Conservation (phyloP, 139 green algal species). For the Haematococcus sp. region DNA sequence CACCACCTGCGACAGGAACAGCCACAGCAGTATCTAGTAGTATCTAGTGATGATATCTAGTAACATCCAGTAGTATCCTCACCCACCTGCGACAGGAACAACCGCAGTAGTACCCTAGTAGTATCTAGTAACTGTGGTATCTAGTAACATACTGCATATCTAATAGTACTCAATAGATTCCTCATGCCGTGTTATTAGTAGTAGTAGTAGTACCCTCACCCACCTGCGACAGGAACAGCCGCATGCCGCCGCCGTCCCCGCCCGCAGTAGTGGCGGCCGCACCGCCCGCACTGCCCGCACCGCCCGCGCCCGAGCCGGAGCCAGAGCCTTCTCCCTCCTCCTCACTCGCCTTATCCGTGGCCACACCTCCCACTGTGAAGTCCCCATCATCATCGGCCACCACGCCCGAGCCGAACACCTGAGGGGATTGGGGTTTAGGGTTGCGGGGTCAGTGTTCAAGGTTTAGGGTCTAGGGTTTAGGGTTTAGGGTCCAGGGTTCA, state of each 20-base stretch:
- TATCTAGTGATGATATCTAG: no score
- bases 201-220: no score
- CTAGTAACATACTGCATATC: no score
- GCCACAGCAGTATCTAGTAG: no score
- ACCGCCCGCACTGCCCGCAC: slow-evolving; percentile 7
- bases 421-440: no score
- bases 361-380: slow-evolving; percentile 41
- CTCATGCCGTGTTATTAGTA: no score
- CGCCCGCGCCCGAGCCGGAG: not conserved
- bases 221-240: slow-evolving; percentile 68
- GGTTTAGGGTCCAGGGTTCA: no score
- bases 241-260: slow-evolving; percentile 58
- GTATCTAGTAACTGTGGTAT: no score
- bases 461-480: no score
- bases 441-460: no score
- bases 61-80: no score
- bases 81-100: slow-evolving; percentile 62
- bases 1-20: not conserved
- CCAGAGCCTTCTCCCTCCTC: not conserved
- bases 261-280: not conserved
- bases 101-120: slow-evolving; percentile 23
- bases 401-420: slow-evolving; percentile 75
- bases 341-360: not conserved
- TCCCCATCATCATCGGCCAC: slow-evolving; percentile 82
- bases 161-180: no score